phyloP scores from a whole-genome alignment of 2,329 filamentous ascomycete species.

The Stromatinia cepivora region DNA sequence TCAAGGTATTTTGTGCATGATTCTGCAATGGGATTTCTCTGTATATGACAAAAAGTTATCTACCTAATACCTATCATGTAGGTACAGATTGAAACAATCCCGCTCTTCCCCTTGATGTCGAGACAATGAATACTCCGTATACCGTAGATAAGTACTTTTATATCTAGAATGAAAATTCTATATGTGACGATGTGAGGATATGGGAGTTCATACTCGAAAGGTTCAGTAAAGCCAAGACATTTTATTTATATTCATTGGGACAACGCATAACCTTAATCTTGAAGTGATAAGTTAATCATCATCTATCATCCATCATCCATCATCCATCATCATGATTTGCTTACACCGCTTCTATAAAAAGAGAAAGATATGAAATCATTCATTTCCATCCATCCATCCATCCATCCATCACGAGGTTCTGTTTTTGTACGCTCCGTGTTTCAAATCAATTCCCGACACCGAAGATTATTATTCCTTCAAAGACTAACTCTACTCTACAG shows the following conservation, averaged over 20 bases:
- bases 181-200: no score
- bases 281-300: no score
- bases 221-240: background rate
- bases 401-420: background rate
- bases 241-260: background rate
- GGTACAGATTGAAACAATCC: background rate
- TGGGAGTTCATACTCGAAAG: background rate
- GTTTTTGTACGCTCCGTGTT: background rate
- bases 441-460: background rate
- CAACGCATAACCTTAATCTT: slow-evolving; percentile 1
- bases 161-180: background rate
- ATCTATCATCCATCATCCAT: no score
- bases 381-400: background rate
- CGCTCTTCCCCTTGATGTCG: background rate
- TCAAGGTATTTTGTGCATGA: no score
- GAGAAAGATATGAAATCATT: background rate
- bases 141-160: background rate
- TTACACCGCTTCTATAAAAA: slow-evolving; percentile 1
- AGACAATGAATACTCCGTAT: background rate
- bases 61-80: background rate
- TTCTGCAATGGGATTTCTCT: background rate
- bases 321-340: background rate
- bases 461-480: background rate
- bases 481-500: no score
- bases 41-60: background rate